These are phyloP conservation scores for Copromyces sp. DNA, from an alignment of 495 filamentous ascomycete genomes.

Conservation along the genomic window DNA sequence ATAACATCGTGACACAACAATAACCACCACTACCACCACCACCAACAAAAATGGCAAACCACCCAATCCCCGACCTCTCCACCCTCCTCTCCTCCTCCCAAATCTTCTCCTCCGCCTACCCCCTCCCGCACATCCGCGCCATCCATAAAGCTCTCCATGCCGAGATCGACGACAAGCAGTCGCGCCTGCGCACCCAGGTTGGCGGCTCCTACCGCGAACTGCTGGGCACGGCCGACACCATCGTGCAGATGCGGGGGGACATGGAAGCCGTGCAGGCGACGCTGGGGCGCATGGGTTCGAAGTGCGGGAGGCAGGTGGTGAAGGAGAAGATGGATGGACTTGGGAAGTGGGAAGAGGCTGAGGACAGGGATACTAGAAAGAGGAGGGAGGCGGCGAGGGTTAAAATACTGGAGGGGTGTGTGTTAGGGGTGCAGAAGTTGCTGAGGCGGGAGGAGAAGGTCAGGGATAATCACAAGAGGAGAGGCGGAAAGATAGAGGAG, in stretches of 20 bases:
- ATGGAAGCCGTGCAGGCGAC: constrained; percentile 63
- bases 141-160: constrained; percentile 44
- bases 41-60: constrained; percentile 15
- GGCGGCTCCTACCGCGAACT: constrained; percentile 91
- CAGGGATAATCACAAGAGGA: background rate
- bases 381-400: constrained; percentile 24
- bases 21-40: background rate
- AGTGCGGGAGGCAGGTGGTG: constrained; percentile 65
- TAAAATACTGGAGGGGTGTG: constrained; percentile 32
- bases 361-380: constrained; percentile 8
- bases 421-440: constrained; percentile 25
- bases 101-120: constrained; percentile 59
- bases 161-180: constrained; percentile 66
- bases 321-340: constrained; percentile 57
- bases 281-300: constrained; percentile 59
- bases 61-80: constrained; percentile 28
- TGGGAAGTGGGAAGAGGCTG: background rate
- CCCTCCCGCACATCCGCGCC: constrained; percentile 53
- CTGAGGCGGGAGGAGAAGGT: constrained; percentile 35
- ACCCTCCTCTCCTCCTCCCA: constrained; percentile 53
- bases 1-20: background rate
- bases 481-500: constrained; percentile 19
- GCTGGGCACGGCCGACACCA: constrained; percentile 83
- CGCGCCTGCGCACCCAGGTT: constrained; percentile 81
- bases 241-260: constrained; percentile 75